These are phyloP conservation scores for Ophiorrhiza pumila DNA, from an alignment of 257 asterid species.

Conservation along the genomic window DNA sequence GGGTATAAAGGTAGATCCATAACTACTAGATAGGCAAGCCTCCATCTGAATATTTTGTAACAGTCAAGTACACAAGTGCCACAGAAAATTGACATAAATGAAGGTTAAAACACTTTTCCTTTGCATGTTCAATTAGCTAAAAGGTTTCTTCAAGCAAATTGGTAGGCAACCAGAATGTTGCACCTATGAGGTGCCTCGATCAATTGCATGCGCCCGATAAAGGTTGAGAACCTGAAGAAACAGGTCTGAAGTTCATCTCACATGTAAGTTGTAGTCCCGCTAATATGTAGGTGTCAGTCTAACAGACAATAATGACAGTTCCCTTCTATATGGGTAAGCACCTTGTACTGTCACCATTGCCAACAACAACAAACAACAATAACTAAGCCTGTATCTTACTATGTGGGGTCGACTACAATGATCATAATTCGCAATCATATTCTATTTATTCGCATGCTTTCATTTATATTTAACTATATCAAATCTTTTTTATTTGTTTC, in stretches of 20 bases:
- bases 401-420: no score
- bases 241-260: background rate
- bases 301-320: background rate
- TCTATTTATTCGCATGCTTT: no score
- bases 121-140: background rate
- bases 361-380: no score
- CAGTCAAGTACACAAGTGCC: background rate
- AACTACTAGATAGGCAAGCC: background rate
- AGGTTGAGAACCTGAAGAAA: background rate
- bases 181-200: background rate
- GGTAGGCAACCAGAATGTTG: background rate
- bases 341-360: background rate
- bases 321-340: background rate
- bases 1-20: background rate
- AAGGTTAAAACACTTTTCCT: background rate
- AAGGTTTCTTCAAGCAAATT: background rate
- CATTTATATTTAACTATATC: no score
- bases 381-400: no score
- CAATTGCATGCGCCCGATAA: background rate
- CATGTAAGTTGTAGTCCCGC: background rate
- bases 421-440: no score
- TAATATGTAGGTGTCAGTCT: background rate
- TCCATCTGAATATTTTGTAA: slow-evolving; percentile 1
- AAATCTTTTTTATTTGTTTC: no score
- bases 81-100: background rate